phyloP scores from a whole-genome alignment of 2,329 filamentous ascomycete genomes.

The Zalaria sp. region DNA sequence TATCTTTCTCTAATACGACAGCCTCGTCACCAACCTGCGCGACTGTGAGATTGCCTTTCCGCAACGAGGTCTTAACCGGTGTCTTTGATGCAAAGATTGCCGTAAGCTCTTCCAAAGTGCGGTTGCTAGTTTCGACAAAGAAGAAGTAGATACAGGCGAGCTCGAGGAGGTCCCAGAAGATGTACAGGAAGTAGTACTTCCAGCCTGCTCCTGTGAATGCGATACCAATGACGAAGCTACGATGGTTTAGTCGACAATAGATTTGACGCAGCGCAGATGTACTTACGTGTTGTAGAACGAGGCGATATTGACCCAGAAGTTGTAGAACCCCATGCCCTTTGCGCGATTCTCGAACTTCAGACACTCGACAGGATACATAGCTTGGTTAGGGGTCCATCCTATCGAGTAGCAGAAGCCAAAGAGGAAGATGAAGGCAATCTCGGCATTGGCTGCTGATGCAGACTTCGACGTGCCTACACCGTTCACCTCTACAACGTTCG shows the following conservation, averaged over 20 bases:
- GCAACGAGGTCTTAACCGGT: constrained; percentile 21
- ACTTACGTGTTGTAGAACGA: constrained; percentile 19
- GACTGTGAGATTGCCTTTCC: neutral
- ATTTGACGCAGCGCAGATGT: no score
- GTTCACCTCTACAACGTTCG: no score
- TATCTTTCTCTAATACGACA: neutral
- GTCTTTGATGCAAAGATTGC: constrained; percentile 26
- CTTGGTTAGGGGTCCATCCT: constrained; percentile 17
- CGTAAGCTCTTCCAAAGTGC: constrained; percentile 31
- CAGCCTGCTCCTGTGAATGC: constrained; percentile 12
- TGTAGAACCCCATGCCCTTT: constrained; percentile 28
- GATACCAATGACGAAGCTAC: constrained; percentile 4
- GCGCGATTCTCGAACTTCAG: constrained; percentile 31
- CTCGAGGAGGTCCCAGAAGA: constrained; percentile 19
- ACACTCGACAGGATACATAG: constrained; percentile 26
- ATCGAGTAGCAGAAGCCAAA: constrained; percentile 20
- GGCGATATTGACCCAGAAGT: constrained; percentile 19
- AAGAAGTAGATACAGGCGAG: constrained; percentile 18
- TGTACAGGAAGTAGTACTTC: constrained; percentile 14
- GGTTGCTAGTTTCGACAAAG: constrained; percentile 27
- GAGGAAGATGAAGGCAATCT: constrained; percentile 18
- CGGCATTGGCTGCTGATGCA: constrained; percentile 2
- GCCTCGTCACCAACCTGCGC: neutral
- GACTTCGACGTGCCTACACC: no score
- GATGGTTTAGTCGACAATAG: no score